Percentiles rank a stretch among this genome's conserved stretches.
Conservation (phyloP, 1,284 basidiomycete genomes). For the Microstroma glucosiphilum region DNA sequence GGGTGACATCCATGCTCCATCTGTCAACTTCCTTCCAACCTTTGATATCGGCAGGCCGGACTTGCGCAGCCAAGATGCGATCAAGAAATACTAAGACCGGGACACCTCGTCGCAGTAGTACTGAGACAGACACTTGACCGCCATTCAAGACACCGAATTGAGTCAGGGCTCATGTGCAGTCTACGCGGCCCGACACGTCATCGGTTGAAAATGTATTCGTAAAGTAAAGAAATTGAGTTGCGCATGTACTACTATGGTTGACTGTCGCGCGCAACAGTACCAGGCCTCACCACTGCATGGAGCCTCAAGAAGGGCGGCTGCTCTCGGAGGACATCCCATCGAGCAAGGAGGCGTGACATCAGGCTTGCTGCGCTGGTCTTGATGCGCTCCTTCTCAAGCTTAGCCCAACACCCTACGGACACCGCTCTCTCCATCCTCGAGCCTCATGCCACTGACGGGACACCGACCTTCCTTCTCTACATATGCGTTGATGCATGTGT, state of each 20-base stretch:
- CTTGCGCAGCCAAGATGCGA: background rate
- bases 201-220: too few relatives aligned
- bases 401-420: conserved; percentile 75
- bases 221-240: too few relatives aligned
- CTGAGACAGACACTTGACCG: too few relatives aligned
- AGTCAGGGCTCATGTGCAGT: too few relatives aligned
- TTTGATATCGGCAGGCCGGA: conserved; percentile 1
- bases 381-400: background rate
- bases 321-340: too few relatives aligned
- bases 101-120: too few relatives aligned
- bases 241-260: too few relatives aligned
- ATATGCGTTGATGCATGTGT: conserved; percentile 80
- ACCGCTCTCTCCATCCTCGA: conserved; percentile 63
- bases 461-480: conserved; percentile 72
- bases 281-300: too few relatives aligned
- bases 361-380: background rate
- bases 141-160: too few relatives aligned
- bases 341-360: background rate
- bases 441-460: conserved; percentile 74
- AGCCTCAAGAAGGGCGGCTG: too few relatives aligned
- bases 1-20: conserved; percentile 4
- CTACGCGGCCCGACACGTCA: too few relatives aligned
- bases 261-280: too few relatives aligned
- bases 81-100: background rate
- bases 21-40: conserved; percentile 10